Base-by-base conservation (phyloP, 2,329 filamentous ascomycete species). In the Trichoderma sp. region DNA sequence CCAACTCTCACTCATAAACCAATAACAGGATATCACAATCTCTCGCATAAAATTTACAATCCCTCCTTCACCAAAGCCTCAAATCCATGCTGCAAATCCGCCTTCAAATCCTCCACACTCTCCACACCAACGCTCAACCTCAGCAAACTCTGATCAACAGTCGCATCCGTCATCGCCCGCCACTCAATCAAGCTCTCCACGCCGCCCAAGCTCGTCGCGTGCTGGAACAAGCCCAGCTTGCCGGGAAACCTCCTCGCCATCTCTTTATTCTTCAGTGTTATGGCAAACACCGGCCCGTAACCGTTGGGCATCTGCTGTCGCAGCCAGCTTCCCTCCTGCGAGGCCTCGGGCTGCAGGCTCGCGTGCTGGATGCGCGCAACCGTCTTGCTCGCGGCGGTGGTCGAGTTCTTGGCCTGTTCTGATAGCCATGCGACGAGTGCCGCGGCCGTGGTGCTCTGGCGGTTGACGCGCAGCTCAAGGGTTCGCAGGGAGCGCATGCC, bases 181-280 rank as follows among this genome's bases (percentile, higher is more conserved):
- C 96, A 99, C 86, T 99, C 96, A 74, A 99, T 94, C 83, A 98
- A 81, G 76, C 93, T 96, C 86, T 98, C 96, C 11, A 98, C 93
- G 5, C 96, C 95, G 2, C 96, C 96, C 33, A 98, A 81, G 79
- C 92, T 96, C 2, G 96, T 99, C 6, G 96, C 96, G 80, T 99
- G 96, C 75, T 97, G 93, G 83, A 98, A 98, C 56, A 97, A 85
- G 2, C 84, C 78, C 77, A 98, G 81, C 79, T 92, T 92, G 76
- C 90, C 92, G 4, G 96, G 96, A 72, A 99, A 80, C 35, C 83
- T 79, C 72, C 85, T 87, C 4, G 96, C 94, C 63, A 86, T 77
- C 0, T 83, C 81, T 71, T 86, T 83, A 3, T 85, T 82, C 75
- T 87, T 87, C 82, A 92, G 85, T 70, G 85, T 85, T 29, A 98